Base-by-base conservation (phyloP, 305 asterid species). In the Fraxinus sp. region DNA sequence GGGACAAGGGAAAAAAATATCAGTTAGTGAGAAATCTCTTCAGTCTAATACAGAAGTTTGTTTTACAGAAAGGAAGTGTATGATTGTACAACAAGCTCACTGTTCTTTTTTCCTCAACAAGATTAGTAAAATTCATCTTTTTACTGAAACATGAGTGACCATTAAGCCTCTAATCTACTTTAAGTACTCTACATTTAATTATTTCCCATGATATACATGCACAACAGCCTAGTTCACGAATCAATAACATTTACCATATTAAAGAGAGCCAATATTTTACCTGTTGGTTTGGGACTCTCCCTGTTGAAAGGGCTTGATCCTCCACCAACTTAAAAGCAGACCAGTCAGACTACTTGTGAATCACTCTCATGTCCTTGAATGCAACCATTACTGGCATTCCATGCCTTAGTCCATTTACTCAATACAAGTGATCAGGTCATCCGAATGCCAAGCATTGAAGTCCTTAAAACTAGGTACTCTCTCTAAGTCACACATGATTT, bases 241-340 rank as follows among this genome's bases (percentile, higher is more conserved):
- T 30, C 46, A 41, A 9, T 20, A 49, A 57, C 8, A 35, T 35
- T 16, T 4, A 70, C 66, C 22, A 28, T 13, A 37, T 0, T 43
- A 78, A 80, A 14, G 71, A 7, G 46, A 36, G 78, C 36, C 70
- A 36, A 80, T 32, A 72, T 9, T 13, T 52, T 85, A 93, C 97
- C 97, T 89, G 91, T 90, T 90, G 93, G 95, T 86, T 88, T 89
- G 46, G 88, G 93, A 90, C 87, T 84, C 86, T 84, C 90, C 89
- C 84, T 57, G 79, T 85, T 85, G 85, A 46, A 85, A 90, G 88
- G 91, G 88, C 85, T 85, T 83, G 88, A 86, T 87, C 95, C 92
- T 87, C 89, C 91, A 90, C 94, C 97, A 92, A 90, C 90, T 88
- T 77, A 89, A 88, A 90, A 92, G 90, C 88, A 88, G 92, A 90